These are phyloP conservation scores for Phialemonium atrogriseum DNA, from an alignment of 2,329 filamentous ascomycete species.

Conservation along the genomic window DNA sequence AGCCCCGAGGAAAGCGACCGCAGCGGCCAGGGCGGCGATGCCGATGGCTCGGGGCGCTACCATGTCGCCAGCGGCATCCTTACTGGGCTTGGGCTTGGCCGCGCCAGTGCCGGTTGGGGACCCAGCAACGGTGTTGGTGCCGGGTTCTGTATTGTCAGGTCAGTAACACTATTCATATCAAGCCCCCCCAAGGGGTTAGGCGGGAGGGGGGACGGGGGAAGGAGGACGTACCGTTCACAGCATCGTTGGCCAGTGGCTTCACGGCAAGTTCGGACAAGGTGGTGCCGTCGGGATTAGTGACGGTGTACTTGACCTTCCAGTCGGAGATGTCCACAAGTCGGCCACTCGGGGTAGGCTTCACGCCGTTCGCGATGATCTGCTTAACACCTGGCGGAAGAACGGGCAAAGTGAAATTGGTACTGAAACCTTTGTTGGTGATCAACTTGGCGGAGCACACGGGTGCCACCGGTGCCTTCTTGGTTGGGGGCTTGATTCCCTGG, in stretches of 20 bases:
- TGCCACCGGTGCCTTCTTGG: slow-evolving; percentile 37
- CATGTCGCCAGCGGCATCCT: slow-evolving; percentile 11
- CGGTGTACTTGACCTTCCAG: slow-evolving; percentile 45
- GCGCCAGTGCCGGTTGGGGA: slow-evolving; percentile 4
- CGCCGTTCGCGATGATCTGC: slow-evolving; percentile 68
- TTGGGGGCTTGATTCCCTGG: slow-evolving; percentile 51
- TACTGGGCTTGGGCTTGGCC: slow-evolving; percentile 6
- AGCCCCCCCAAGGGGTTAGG: too few species aligned
- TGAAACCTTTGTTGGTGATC: slow-evolving; percentile 62
- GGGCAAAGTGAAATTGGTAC: slow-evolving; percentile 72
- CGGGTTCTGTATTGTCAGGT: slow-evolving; percentile 10
- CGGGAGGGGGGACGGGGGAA: neutral
- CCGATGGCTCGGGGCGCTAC: slow-evolving; percentile 5
- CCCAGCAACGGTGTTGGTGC: slow-evolving; percentile 10
- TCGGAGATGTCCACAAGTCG: slow-evolving; percentile 54
- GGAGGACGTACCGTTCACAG: slow-evolving; percentile 28
- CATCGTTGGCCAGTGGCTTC: slow-evolving; percentile 32
- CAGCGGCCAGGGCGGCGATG: slow-evolving; percentile 11
- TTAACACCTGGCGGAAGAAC: slow-evolving; percentile 57
- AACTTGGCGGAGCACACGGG: slow-evolving; percentile 58
- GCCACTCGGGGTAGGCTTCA: slow-evolving; percentile 54
- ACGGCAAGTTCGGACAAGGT: slow-evolving; percentile 45
- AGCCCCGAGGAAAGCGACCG: slow-evolving; percentile 12
- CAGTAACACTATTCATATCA: neutral
- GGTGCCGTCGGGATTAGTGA: slow-evolving; percentile 57